Evolutionary conservation across 2,329 filamentous ascomycete genomes (phyloP), one percentile per base, ranked within the genome.

Genomic region (Colletotrichum spinosum): DNA sequence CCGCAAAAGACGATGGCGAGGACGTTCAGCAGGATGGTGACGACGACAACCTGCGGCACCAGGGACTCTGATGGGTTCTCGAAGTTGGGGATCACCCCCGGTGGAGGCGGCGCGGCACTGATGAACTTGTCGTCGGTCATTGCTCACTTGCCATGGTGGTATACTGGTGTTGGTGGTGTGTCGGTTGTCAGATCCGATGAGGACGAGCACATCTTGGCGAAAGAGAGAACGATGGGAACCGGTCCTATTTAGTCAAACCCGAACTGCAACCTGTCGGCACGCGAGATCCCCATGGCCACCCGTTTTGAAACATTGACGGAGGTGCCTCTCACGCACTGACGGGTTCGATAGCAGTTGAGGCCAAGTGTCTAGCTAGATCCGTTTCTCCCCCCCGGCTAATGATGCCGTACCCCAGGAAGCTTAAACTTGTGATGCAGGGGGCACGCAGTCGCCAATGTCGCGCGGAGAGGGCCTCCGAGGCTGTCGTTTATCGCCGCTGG

Each of bases 1-100:
- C 52, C 63, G 42, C 58, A 66, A 48, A 66, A 66, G 48, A 57
- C 10, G 13, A 66, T 66, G 33, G 63, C 63, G 10, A 66, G 42
- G 11, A 61, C n/a, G 37, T 66, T 66, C 11, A 66, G 42, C 37
- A 63, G 17, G 17, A 63, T 66, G 25, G 58, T 13, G 17, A 66
- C 63, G 48, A 44, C 52, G 10, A 66, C 52, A 0, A 66, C 63
- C 58, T 66, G 63, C 15, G 63, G 63, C 8, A 66, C 63, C n/a
- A 66, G 53, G n/a, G 63, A 55, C 35, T 66, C 63, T 6, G 52
- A 15, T 6, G 55, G 64, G 0, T 60, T 59, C 4, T 67, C 60
- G 50, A 67, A 53, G 54, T 56, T 67, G 38, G 64, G 37, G n/a
- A 34, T 39, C 17, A 65, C 13, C 42, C 60, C 64, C 15, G 55